phyloP scores from a whole-genome alignment of 306 rosid species.

The Cucurbita argyrosperma region DNA sequence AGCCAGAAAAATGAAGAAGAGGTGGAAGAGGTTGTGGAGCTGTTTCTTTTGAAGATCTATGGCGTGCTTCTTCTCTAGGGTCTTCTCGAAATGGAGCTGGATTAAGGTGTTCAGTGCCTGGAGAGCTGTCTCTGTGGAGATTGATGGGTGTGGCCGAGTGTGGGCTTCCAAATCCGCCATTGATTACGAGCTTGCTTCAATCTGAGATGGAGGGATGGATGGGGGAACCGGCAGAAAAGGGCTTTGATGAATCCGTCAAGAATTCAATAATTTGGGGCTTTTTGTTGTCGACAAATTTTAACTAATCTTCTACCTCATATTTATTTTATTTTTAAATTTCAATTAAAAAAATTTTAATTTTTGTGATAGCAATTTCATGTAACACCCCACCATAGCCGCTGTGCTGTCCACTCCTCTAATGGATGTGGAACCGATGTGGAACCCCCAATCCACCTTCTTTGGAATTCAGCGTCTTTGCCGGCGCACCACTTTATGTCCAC shows the following conservation, averaged over 20 bases:
- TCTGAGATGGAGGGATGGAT: too few relatives aligned
- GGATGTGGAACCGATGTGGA: too few relatives aligned
- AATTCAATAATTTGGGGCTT: neutral
- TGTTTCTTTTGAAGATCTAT: constrained; percentile 83
- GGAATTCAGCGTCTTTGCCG: too few relatives aligned
- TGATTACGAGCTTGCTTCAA: constrained; percentile 1
- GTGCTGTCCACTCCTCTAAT: too few relatives aligned
- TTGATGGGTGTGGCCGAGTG: constrained; percentile 21
- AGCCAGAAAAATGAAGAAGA: constrained; percentile 61
- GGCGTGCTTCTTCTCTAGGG: constrained; percentile 70
- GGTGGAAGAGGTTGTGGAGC: constrained; percentile 59
- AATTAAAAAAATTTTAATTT: too few relatives aligned
- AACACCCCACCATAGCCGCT: too few relatives aligned
- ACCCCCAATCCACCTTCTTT: too few relatives aligned
- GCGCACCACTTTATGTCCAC: too few relatives aligned
- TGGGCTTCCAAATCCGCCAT: constrained; percentile 38
- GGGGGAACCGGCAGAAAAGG: neutral
- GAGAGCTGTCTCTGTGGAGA: constrained; percentile 51
- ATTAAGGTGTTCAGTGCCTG: constrained; percentile 75
- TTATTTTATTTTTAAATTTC: too few relatives aligned
- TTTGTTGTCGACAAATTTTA: neutral
- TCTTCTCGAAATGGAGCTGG: constrained; percentile 92
- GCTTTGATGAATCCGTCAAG: neutral
- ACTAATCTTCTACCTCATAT: neutral
- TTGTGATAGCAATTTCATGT: too few relatives aligned